Conservation (phyloP, 2,329 filamentous ascomycete genomes). For the Ophiostoma piceae region DNA sequence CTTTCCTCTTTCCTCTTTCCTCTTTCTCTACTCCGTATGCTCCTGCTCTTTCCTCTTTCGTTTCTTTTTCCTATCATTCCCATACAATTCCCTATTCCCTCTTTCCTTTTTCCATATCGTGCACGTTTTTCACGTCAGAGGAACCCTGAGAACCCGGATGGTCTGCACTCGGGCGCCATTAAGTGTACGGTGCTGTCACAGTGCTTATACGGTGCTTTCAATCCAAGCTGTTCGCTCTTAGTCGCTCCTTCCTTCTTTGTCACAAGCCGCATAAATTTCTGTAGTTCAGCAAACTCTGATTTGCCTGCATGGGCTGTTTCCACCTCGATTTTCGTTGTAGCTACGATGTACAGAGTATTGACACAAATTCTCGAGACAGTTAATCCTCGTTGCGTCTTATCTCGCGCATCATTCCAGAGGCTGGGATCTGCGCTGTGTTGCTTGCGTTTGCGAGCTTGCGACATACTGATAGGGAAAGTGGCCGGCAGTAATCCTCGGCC, state of each 20-base stretch:
- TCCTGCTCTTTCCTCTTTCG: not conserved
- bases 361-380: not conserved
- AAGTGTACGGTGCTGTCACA: not conserved
- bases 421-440: constrained; percentile 6
- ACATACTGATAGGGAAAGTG: constrained; percentile 1
- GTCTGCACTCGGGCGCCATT: not conserved
- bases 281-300: not conserved
- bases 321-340: not conserved
- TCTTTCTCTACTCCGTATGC: not conserved
- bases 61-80: constrained; percentile 13
- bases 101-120: constrained; percentile 17
- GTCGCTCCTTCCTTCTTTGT: constrained; percentile 15
- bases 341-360: not conserved
- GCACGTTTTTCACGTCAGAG: constrained; percentile 8
- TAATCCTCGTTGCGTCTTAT: not conserved
- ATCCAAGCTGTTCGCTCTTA: not conserved
- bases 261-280: not conserved
- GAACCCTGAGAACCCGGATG: constrained; percentile 21
- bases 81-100: not conserved
- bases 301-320: constrained; percentile 1
- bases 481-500: not conserved
- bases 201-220: not conserved
- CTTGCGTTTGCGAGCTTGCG: not conserved
- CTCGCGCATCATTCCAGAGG: constrained; percentile 2
- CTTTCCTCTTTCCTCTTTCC: constrained; percentile 7